Conservation (phyloP, 2,329 filamentous ascomycete species). For the Epichloe aotearoae region DNA sequence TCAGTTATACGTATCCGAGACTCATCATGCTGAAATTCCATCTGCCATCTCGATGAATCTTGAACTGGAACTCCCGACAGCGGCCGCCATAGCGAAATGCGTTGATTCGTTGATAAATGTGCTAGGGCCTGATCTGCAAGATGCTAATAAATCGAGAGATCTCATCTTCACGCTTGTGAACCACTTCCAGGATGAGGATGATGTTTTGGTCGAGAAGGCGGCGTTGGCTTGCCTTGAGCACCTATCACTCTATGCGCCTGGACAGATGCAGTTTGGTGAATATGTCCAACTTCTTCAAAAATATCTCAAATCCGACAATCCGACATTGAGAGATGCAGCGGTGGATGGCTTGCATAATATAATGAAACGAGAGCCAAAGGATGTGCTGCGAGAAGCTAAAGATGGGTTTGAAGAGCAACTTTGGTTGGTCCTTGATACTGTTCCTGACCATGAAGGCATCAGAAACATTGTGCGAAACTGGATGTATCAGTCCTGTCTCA, state of each 20-base stretch:
- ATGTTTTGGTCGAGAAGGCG: slow-evolving; percentile 57
- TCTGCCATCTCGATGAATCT: slow-evolving; percentile 79
- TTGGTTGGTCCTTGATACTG: slow-evolving; percentile 75
- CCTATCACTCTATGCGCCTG: slow-evolving; percentile 80
- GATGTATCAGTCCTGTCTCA: slow-evolving; percentile 78
- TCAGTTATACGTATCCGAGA: slow-evolving; percentile 82
- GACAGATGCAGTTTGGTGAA: slow-evolving; percentile 67
- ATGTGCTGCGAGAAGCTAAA: slow-evolving; percentile 64
- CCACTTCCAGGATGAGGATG: slow-evolving; percentile 67
- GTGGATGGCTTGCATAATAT: slow-evolving; percentile 84
- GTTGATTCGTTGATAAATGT: slow-evolving; percentile 96
- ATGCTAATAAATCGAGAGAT: slow-evolving; percentile 81
- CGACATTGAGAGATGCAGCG: slow-evolving; percentile 62
- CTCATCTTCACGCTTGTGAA: slow-evolving; percentile 77
- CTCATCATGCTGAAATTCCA: slow-evolving; percentile 73
- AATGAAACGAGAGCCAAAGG: slow-evolving; percentile 82
- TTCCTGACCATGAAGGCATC: slow-evolving; percentile 66
- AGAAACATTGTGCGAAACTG: slow-evolving; percentile 82
- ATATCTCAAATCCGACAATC: slow-evolving; percentile 57
- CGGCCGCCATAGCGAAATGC: slow-evolving; percentile 71
- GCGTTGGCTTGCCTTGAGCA: slow-evolving; percentile 80
- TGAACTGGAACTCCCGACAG: slow-evolving; percentile 71
- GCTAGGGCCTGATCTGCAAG: slow-evolving; percentile 86
- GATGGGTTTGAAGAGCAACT: slow-evolving; percentile 77
- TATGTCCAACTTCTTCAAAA: slow-evolving; percentile 76